A percentile compares a stretch with the other conserved stretches of the same genome.
Evolutionary conservation across 2,329 filamentous ascomycete species (phyloP).

Genomic region (Paecilomyces variotii): DNA sequence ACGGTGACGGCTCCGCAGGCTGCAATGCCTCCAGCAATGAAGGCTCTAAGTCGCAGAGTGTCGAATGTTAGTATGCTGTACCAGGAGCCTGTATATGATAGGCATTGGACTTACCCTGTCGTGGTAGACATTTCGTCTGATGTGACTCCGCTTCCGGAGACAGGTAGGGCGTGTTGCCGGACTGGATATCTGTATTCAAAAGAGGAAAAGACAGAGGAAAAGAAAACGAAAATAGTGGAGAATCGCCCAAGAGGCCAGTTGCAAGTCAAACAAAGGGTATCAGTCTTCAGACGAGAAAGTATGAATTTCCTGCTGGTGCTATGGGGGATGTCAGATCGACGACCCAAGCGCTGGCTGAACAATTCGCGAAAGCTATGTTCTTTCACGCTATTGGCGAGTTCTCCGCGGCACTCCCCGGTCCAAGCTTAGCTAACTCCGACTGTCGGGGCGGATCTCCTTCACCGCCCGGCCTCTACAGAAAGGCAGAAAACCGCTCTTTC

Average conservation of each 20-base stretch:
- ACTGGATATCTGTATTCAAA: background rate
- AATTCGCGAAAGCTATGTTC: background rate
- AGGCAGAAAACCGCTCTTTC: background rate
- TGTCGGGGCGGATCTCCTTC: constrained; percentile 13
- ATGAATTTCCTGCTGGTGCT: background rate
- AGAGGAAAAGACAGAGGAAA: background rate
- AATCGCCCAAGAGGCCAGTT: background rate
- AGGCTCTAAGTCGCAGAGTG: constrained; percentile 51
- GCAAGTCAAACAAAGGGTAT: background rate
- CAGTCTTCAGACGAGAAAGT: background rate
- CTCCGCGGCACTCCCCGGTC: background rate
- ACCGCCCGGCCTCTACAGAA: background rate
- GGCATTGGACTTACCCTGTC: constrained; percentile 32
- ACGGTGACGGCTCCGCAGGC: constrained; percentile 96
- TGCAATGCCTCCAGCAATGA: constrained; percentile 91
- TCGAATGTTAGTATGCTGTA: background rate
- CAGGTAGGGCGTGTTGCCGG: constrained; percentile 1
- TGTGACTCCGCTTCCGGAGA: background rate
- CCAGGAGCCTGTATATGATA: background rate
- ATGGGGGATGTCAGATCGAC: background rate
- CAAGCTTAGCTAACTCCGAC: constrained; percentile 7
- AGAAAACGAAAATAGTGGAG: background rate
- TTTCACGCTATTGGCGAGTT: background rate
- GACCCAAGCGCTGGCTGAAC: background rate
- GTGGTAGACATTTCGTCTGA: constrained; percentile 45